Evolutionary conservation across 208 protist species (phyloP).

Genomic region (Crithidia expoeki): DNA sequence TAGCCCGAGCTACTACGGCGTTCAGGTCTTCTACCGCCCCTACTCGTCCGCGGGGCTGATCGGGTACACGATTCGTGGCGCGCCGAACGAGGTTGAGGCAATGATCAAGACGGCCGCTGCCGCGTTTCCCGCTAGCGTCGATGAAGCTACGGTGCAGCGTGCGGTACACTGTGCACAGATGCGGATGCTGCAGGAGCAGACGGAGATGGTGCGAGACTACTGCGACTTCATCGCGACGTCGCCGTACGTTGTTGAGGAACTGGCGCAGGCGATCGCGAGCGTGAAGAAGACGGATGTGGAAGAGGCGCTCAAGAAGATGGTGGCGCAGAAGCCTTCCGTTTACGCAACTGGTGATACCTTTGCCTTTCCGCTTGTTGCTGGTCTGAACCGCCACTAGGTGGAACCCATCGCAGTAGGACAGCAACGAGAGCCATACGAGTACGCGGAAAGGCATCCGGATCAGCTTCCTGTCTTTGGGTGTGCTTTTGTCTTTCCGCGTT

Average conservation of each 20-base stretch:
- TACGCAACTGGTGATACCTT: slow-evolving; percentile 74
- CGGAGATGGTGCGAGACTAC: slow-evolving; percentile 79
- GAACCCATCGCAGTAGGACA: too few species aligned
- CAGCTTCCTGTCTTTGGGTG: neutral
- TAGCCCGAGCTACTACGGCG: slow-evolving; percentile 44
- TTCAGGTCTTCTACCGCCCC: slow-evolving; percentile 78
- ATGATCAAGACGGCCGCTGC: slow-evolving; percentile 41
- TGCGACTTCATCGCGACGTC: slow-evolving; percentile 83
- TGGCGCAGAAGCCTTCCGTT: slow-evolving; percentile 48
- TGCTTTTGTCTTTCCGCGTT: neutral
- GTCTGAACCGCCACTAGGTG: slow-evolving; percentile 52
- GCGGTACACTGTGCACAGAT: slow-evolving; percentile 51
- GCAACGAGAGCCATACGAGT: neutral
- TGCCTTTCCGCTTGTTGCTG: slow-evolving; percentile 52
- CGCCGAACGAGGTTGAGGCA: slow-evolving; percentile 44
- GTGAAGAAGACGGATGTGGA: slow-evolving; percentile 70
- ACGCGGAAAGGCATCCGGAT: neutral
- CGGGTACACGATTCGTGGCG: slow-evolving; percentile 72
- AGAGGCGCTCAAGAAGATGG: slow-evolving; percentile 40
- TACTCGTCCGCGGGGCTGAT: slow-evolving; percentile 80
- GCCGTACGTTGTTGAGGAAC: slow-evolving; percentile 35
- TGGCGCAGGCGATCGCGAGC: slow-evolving; percentile 50
- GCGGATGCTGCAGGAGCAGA: slow-evolving; percentile 50
- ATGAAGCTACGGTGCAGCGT: slow-evolving; percentile 34
- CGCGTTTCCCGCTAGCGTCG: slow-evolving; percentile 48